Percentiles rank a stretch among this genome's conserved stretches.
phyloP scores from a whole-genome alignment of 768 basidiomycete species.

The Gloeopeniophorella convolvens region DNA sequence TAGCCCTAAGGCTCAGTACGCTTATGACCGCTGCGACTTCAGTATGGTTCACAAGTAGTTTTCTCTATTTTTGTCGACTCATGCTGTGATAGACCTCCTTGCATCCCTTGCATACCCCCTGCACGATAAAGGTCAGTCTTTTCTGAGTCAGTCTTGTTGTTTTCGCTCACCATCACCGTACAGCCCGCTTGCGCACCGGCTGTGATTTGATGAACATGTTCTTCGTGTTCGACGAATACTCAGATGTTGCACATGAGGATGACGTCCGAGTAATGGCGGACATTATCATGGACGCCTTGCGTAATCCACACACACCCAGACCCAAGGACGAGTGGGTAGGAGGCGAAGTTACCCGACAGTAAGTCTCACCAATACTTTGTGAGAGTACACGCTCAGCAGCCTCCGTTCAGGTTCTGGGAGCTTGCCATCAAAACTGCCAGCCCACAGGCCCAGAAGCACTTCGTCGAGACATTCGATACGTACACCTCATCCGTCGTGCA shows the following conservation, averaged over 20 bases:
- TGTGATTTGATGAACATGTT: conserved; percentile 27
- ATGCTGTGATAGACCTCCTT: conserved; percentile 17
- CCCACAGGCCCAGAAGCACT: conserved; percentile 16
- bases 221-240: conserved; percentile 25
- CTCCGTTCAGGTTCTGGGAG: conserved; percentile 20
- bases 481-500: conserved; percentile 18
- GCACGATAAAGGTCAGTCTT: conserved; percentile 14
- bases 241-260: conserved; percentile 19
- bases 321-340: conserved; percentile 21
- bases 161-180: background rate
- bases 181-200: conserved; percentile 19
- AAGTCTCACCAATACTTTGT: background rate
- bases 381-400: background rate
- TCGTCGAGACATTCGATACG: conserved; percentile 17
- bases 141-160: background rate
- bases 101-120: conserved; percentile 25
- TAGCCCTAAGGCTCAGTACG: conserved; percentile 19
- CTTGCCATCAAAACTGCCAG: conserved; percentile 20
- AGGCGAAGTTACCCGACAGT: conserved; percentile 23
- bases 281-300: conserved; percentile 23
- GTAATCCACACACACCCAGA: conserved; percentile 21
- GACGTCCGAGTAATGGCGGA: conserved; percentile 18
- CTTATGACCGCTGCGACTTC: conserved; percentile 24
- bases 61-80: background rate
- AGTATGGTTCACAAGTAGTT: conserved; percentile 10